Conservation (phyloP, 805 yeast species). For the Cyberlindnera mycetangii region DNA sequence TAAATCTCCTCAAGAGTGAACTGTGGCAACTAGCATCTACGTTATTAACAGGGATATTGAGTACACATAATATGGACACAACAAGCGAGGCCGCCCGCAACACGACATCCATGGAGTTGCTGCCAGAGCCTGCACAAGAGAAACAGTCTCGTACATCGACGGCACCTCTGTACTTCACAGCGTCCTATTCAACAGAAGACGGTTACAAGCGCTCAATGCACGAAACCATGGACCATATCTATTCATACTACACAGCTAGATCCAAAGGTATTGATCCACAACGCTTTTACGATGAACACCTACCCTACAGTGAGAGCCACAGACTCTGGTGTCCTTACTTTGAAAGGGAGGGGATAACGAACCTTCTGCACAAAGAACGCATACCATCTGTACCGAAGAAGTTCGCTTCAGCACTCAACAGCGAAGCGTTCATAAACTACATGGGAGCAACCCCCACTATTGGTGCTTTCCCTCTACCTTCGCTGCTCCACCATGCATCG, state of each 20-base stretch:
- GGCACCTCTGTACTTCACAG: neutral
- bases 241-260: neutral
- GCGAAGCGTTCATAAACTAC: constrained; percentile 20
- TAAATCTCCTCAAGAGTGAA: too few relatives aligned
- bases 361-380: neutral
- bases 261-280: neutral
- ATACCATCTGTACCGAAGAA: neutral
- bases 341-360: neutral
- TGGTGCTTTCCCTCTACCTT: constrained; percentile 39
- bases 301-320: neutral
- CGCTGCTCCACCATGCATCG: constrained; percentile 42
- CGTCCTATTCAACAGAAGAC: neutral
- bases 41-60: too few relatives aligned
- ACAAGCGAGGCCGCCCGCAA: too few relatives aligned
- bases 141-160: neutral
- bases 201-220: neutral
- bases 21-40: too few relatives aligned
- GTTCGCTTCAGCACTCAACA: constrained; percentile 1
- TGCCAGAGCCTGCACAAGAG: neutral
- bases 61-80: too few relatives aligned
- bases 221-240: neutral
- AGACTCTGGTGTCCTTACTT: neutral
- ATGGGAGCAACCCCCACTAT: constrained; percentile 33
- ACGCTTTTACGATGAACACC: neutral
- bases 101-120: neutral